These are phyloP conservation scores for Lotus japonicus DNA, from an alignment of 306 rosid genomes.

Conservation along the genomic window DNA sequence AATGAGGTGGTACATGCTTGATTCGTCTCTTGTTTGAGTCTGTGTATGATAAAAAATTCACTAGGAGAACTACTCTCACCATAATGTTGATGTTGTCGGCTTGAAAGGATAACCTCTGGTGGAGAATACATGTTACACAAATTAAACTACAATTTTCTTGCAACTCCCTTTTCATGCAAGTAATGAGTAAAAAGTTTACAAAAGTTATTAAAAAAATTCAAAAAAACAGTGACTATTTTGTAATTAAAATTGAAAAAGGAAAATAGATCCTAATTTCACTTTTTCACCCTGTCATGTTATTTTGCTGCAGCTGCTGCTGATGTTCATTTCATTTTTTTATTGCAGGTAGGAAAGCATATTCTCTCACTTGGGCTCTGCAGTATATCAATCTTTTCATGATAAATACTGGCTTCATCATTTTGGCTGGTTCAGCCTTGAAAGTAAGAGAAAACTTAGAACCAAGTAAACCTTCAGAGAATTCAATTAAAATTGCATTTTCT, in stretches of 20 bases:
- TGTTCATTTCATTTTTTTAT: slow-evolving; percentile 14
- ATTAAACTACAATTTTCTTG: too few species aligned
- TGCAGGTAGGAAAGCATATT: slow-evolving; percentile 72
- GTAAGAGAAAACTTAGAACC: slow-evolving; percentile 28
- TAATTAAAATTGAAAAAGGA: background rate
- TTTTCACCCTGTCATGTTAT: background rate
- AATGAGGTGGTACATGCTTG: too few species aligned
- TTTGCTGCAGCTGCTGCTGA: background rate
- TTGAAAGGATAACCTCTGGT: too few species aligned
- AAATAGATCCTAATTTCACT: background rate
- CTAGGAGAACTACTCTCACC: too few species aligned
- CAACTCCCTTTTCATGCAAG: too few species aligned
- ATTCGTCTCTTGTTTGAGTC: too few species aligned
- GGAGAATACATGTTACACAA: too few species aligned
- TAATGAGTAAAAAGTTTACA: too few species aligned
- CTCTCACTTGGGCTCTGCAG: slow-evolving; percentile 78
- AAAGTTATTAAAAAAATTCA: too few species aligned
- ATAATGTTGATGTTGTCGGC: too few species aligned
- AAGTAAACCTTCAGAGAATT: background rate
- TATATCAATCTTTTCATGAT: slow-evolving; percentile 94
- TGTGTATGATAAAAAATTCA: too few species aligned
- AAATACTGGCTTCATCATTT: slow-evolving; percentile 78
- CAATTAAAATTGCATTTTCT: background rate
- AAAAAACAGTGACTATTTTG: background rate
- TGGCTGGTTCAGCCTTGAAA: slow-evolving; percentile 93